phyloP scores from a whole-genome alignment of 1,284 basidiomycete species.

The Violaceomyces palustris region DNA sequence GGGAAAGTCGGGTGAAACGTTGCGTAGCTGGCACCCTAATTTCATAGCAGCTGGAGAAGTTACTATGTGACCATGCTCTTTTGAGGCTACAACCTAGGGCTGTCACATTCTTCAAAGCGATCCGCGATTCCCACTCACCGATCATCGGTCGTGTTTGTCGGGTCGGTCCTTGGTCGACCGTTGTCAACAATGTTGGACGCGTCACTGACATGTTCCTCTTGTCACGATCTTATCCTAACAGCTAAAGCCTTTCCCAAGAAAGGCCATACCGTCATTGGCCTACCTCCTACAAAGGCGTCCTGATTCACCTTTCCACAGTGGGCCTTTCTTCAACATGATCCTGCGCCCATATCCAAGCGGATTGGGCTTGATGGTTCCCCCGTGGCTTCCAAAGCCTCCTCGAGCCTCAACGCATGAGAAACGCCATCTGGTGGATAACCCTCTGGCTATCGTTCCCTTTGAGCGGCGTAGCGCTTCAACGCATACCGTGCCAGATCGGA shows the following conservation, averaged over 20 bases:
- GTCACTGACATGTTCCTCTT: constrained; percentile 2
- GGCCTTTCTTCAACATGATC: constrained; percentile 9
- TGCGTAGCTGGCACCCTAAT: constrained; percentile 36
- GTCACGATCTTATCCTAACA: too few species aligned
- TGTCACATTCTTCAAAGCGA: constrained; percentile 1
- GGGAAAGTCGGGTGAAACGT: constrained; percentile 18
- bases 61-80: constrained; percentile 31
- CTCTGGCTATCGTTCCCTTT: background rate
- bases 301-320: constrained; percentile 1
- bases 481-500: background rate
- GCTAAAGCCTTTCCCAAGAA: background rate
- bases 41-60: constrained; percentile 39
- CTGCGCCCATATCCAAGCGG: constrained; percentile 17
- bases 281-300: constrained; percentile 13
- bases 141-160: constrained; percentile 6
- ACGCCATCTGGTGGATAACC: constrained; percentile 4
- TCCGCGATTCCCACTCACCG: constrained; percentile 1
- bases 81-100: constrained; percentile 40
- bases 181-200: background rate
- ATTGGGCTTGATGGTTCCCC: constrained; percentile 6
- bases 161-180: background rate
- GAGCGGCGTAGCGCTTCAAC: background rate
- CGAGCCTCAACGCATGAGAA: constrained; percentile 16
- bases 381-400: constrained; percentile 12
- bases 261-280: background rate